These are phyloP conservation scores for Pseudozyma tsukubaensis DNA, from an alignment of 1,284 basidiomycete species.

Conservation along the genomic window DNA sequence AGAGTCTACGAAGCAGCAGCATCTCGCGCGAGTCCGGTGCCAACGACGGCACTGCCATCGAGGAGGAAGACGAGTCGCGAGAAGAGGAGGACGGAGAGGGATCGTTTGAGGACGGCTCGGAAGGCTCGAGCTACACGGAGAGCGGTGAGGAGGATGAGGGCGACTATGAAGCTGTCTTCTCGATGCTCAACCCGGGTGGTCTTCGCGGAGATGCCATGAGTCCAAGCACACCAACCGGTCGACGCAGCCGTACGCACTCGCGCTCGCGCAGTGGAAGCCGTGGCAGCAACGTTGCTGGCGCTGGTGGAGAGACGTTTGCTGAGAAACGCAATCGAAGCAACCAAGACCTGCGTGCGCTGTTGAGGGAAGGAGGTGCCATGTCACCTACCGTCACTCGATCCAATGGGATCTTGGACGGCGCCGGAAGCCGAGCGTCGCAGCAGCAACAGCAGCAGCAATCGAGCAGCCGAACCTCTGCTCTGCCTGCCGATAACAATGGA, in stretches of 20 bases:
- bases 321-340: constrained; percentile 62
- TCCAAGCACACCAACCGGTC: constrained; percentile 39
- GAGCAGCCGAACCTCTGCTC: constrained; percentile 23
- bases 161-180: constrained; percentile 65
- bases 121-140: constrained; percentile 39
- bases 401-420: constrained; percentile 24
- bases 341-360: constrained; percentile 55
- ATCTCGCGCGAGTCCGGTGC: constrained; percentile 12
- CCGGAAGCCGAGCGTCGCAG: constrained; percentile 11
- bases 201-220: constrained; percentile 38
- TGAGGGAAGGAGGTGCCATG: constrained; percentile 55
- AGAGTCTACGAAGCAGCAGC: constrained; percentile 23
- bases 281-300: constrained; percentile 34
- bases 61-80: constrained; percentile 24
- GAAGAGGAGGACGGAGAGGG: constrained; percentile 41
- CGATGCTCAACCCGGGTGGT: constrained; percentile 56
- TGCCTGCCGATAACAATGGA: constrained; percentile 15
- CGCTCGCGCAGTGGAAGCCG: constrained; percentile 54
- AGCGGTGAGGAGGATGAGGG: constrained; percentile 61
- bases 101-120: constrained; percentile 38
- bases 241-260: constrained; percentile 46
- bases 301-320: constrained; percentile 54
- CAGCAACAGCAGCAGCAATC: constrained; percentile 4
- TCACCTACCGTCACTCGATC: constrained; percentile 39
- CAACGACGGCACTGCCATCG: constrained; percentile 20